These are phyloP conservation scores for Pyracantha coccinea DNA, from an alignment of 331 rosid species.

Conservation along the genomic window DNA sequence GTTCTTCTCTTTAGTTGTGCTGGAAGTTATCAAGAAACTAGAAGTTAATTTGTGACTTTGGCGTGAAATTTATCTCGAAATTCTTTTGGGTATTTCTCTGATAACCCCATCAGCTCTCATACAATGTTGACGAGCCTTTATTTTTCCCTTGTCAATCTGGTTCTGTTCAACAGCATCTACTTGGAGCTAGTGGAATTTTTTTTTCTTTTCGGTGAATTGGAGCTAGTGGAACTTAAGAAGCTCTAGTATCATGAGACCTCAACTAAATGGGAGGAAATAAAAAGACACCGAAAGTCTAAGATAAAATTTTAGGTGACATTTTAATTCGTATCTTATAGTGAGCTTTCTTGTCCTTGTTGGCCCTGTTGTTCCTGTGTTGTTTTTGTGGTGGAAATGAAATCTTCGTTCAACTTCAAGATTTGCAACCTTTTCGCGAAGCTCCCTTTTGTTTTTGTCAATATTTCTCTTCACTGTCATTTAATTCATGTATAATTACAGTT, in stretches of 20 bases:
- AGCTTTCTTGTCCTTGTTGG: background rate
- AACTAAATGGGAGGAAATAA: background rate
- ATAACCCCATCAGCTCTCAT: background rate
- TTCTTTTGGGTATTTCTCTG: background rate
- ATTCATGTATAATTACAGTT: slow-evolving; percentile 2
- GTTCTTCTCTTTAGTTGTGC: background rate
- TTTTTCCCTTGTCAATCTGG: background rate
- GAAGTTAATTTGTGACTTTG: background rate
- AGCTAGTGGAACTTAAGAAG: slow-evolving; percentile 7
- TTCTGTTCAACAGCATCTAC: background rate
- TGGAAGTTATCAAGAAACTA: slow-evolving; percentile 8
- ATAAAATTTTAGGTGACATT: background rate
- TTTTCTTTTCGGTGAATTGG: background rate
- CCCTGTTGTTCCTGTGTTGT: background rate
- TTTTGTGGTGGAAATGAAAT: background rate
- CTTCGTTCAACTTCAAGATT: slow-evolving; percentile 3
- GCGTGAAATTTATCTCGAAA: background rate
- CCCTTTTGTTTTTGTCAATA: background rate
- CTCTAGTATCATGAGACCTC: background rate
- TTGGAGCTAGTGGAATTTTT: no score
- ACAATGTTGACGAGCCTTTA: slow-evolving; percentile 1
- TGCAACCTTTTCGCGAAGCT: background rate
- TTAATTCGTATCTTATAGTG: background rate
- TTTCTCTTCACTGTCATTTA: background rate
- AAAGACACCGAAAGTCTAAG: background rate